Percentiles rank a stretch among this genome's conserved stretches.
Conservation (phyloP, 331 rosid species). For the Dryas integrifolia region DNA sequence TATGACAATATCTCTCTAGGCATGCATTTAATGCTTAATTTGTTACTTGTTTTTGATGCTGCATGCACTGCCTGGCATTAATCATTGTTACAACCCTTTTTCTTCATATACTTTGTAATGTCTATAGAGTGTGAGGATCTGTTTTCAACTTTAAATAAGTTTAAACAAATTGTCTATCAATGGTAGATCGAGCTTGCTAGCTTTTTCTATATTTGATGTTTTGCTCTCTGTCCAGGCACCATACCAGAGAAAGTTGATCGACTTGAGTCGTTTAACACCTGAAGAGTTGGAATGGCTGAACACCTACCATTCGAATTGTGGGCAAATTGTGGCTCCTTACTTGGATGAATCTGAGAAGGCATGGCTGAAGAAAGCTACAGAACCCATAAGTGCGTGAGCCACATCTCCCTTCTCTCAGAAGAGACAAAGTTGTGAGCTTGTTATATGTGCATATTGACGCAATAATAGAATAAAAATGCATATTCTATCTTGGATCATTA, state of each 20-base stretch:
- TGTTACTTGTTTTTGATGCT: neutral
- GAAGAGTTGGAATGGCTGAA: conserved; percentile 86
- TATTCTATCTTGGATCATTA: neutral
- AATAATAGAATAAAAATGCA: neutral
- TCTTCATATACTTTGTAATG: neutral
- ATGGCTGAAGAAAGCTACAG: conserved; percentile 90
- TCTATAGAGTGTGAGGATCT: neutral
- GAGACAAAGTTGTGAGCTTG: conserved; percentile 13
- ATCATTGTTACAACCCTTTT: neutral
- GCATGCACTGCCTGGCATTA: neutral
- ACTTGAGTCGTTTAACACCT: conserved; percentile 51
- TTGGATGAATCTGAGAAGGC: conserved; percentile 67
- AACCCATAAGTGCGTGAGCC: conserved; percentile 53
- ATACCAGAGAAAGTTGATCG: conserved; percentile 77
- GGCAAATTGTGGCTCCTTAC: conserved; percentile 62
- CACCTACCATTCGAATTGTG: conserved; percentile 76
- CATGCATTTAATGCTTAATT: neutral
- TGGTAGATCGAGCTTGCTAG: neutral
- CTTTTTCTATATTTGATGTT: conserved; percentile 21
- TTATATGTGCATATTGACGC: conserved; percentile 15
- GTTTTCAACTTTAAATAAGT: neutral
- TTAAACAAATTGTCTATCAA: neutral
- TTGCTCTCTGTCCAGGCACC: conserved; percentile 63
- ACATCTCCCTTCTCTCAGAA: neutral
- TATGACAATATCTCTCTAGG: too few relatives aligned